Base-by-base conservation (phyloP, 1,284 basidiomycete species). In the Cerioporus squamosus region DNA sequence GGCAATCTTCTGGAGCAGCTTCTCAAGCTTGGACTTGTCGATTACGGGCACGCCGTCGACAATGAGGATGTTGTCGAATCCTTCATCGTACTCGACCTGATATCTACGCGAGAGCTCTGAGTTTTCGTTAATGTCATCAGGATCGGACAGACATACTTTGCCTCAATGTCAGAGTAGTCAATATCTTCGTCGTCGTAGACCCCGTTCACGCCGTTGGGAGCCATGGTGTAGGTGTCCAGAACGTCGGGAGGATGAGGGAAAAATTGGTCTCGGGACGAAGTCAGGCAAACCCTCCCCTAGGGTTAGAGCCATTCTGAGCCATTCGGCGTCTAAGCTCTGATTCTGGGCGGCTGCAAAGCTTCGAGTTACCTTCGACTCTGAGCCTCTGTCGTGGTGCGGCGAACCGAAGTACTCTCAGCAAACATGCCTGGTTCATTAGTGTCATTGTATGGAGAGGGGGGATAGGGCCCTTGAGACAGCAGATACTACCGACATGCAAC, bases 101-200 rank as follows among this genome's bases (percentile, higher is more conserved):
- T 93, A 94, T 80, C 93, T 95, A 69, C n/a, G 26, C 45, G 24
- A 47, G 50, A 56, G 45, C 61, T 62, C 55, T 68, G 53, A 33
- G 56, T 29, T 26, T 18, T 44, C 23, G 24, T 22, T 6, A 10
- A 39, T 18, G 44, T 44, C 18, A 53, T 17, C 1, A 17, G 17
- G n/a, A 29, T 47, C 39, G 26, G 38, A 15, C 3, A 24, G 7
- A 76, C 84, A 60, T 65, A 97, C 94, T 94, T 93, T 77, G 84
- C 85, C 73, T 98, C 96, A 67, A 99, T 97, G 73, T 98, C 96
- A 55, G 90, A 86, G 74, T 91, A 98, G 74, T 98, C 93, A 66
- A 97, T 93, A 57, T 87, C 90, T 56, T 92, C 88, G 63, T 88
- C 84, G 59, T 71, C 70, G 60, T 65, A 51, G 23, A 59, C 50